phyloP scores from a whole-genome alignment of 208 protist genomes.

The Leishmania major region DNA sequence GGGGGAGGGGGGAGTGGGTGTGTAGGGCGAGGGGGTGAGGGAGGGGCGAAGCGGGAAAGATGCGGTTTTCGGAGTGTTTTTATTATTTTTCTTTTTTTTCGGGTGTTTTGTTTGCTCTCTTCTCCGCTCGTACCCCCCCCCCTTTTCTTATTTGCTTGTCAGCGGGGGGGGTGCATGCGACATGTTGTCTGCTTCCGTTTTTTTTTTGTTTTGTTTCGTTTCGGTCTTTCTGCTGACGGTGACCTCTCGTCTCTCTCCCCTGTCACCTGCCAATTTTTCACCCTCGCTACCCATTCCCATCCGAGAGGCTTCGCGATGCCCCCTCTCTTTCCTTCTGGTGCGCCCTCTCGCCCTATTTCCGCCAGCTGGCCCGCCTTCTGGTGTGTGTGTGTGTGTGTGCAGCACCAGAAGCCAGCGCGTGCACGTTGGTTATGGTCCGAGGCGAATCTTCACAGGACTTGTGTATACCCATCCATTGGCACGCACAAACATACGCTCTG shows the following conservation, averaged over 20 bases:
- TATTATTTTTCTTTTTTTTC: background rate
- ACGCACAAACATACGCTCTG: background rate
- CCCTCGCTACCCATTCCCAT: background rate
- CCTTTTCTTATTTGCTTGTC: background rate
- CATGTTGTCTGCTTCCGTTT: slow-evolving; percentile 3
- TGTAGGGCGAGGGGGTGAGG: too few relatives aligned
- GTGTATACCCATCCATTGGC: background rate
- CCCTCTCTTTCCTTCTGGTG: background rate
- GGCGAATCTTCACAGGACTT: background rate
- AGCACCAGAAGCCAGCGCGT: background rate
- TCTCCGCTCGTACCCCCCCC: background rate
- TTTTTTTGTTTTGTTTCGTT: background rate
- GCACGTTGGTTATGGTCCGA: background rate
- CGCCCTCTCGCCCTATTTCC: background rate
- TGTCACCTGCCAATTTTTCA: background rate
- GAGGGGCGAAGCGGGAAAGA: too few relatives aligned
- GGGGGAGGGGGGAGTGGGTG: too few relatives aligned
- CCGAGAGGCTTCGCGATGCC: background rate
- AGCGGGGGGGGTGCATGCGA: background rate
- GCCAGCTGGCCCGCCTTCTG: background rate
- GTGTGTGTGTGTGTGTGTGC: background rate
- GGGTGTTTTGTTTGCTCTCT: background rate
- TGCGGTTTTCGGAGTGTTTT: too few relatives aligned
- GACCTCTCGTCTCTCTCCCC: background rate
- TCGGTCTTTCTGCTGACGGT: background rate